phyloP scores from a whole-genome alignment of 306 rosid species.

The Corylus heterophylla region DNA sequence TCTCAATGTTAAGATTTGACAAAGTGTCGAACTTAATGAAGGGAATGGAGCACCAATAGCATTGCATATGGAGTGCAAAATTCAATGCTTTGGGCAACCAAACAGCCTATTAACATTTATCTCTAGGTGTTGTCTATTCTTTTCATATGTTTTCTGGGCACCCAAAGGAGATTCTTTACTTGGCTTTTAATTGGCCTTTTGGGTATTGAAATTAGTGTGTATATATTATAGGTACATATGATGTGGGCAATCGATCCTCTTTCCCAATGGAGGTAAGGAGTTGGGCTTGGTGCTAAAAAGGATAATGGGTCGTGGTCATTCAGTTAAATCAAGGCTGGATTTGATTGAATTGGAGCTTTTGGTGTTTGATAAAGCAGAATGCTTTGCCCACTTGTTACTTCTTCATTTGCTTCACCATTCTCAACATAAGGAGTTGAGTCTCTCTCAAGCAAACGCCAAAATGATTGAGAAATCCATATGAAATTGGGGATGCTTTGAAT shows the following conservation, averaged over 20 bases:
- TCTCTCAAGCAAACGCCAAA: no score
- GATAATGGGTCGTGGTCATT: slow-evolving; percentile 37
- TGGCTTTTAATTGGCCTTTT: background rate
- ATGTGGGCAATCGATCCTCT: slow-evolving; percentile 85
- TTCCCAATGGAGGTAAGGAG: slow-evolving; percentile 86
- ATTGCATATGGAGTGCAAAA: background rate
- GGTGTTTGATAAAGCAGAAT: no score
- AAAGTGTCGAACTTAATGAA: slow-evolving; percentile 2
- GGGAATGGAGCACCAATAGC: background rate
- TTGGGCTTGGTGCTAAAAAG: slow-evolving; percentile 49
- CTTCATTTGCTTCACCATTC: no score
- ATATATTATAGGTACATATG: slow-evolving; percentile 58
- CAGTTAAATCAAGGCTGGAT: no score
- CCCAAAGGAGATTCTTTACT: no score
- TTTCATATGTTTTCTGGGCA: background rate
- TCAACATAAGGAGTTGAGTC: no score
- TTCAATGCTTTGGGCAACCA: background rate
- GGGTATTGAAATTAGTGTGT: slow-evolving; percentile 8
- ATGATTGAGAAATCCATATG: no score
- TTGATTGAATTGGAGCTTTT: no score
- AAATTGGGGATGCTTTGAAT: no score
- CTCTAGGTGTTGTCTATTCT: background rate
- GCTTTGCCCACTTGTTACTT: no score
- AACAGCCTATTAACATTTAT: background rate
- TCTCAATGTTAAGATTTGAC: background rate